These are phyloP conservation scores for Actinidia arguta DNA, from an alignment of 179 eudicot species.

Conservation along the genomic window DNA sequence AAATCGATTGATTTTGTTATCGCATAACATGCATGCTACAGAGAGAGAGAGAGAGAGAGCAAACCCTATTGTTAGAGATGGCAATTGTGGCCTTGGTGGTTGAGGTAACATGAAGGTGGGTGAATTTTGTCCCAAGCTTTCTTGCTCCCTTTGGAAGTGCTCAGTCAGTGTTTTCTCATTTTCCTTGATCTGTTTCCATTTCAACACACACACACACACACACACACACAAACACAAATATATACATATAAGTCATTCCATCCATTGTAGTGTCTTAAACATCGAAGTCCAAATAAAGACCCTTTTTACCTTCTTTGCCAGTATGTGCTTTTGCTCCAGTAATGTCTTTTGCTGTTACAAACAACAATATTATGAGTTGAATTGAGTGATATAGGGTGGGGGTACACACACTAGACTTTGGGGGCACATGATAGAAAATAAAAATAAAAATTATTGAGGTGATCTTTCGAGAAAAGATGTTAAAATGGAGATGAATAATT, in stretches of 20 bases:
- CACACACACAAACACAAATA: too few relatives aligned
- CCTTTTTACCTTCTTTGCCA: conserved; percentile 57
- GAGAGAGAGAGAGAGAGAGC: conserved; percentile 20
- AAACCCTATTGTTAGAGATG: conserved; percentile 63
- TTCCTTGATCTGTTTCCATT: conserved; percentile 54
- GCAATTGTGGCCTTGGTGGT: conserved; percentile 29
- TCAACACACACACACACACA: too few relatives aligned
- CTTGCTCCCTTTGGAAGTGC: conserved; percentile 30
- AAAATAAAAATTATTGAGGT: too few relatives aligned
- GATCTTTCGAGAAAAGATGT: too few relatives aligned
- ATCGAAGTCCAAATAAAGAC: background rate
- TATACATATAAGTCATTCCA: background rate
- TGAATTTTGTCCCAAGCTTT: conserved; percentile 30
- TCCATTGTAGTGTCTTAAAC: background rate
- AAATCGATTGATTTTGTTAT: too few relatives aligned
- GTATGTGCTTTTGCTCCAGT: conserved; percentile 66
- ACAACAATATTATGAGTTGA: background rate
- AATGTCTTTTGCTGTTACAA: conserved; percentile 66
- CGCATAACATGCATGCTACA: background rate
- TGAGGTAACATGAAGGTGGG: conserved; percentile 28
- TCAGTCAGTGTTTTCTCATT: conserved; percentile 38
- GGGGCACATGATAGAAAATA: too few relatives aligned
- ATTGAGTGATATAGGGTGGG: background rate
- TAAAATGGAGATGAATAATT: too few relatives aligned
- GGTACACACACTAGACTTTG: background rate